Conservation (phyloP, 441 rosid species). For the Flueggea neowawraea region DNA sequence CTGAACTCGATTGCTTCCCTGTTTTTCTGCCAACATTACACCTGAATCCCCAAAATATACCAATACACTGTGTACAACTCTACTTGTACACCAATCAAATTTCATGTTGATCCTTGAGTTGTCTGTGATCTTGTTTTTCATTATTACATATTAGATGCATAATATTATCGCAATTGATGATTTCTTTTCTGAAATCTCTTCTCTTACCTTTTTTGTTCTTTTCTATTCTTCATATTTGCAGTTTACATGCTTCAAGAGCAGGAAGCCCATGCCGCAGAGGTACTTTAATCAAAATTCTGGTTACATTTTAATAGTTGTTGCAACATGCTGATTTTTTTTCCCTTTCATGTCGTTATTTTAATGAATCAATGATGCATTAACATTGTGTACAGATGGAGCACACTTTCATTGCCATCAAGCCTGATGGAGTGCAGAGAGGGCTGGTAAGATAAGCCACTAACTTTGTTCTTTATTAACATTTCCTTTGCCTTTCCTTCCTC, state of each 20-base stretch:
- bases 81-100: too few species aligned
- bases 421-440: constrained; percentile 96
- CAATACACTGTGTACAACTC: too few species aligned
- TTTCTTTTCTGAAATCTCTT: neutral
- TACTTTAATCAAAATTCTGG: constrained; percentile 20
- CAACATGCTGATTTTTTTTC: neutral
- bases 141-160: neutral
- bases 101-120: too few species aligned
- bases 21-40: constrained; percentile 18
- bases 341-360: neutral
- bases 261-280: constrained; percentile 93
- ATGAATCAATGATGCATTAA: neutral
- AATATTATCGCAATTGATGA: neutral
- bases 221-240: constrained; percentile 22
- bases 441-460: constrained; percentile 47
- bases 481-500: neutral
- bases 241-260: constrained; percentile 88
- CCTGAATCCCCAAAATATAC: too few species aligned
- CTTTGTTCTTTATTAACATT: neutral
- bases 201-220: constrained; percentile 10
- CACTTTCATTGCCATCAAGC: constrained; percentile 97
- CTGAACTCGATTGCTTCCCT: constrained; percentile 17
- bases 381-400: constrained; percentile 64
- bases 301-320: constrained; percentile 1
- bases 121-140: too few species aligned